A percentile compares a stretch with the other conserved stretches of the same genome.
phyloP scores from a whole-genome alignment of 148 eudicot species.

The Rhododendron vialii region DNA sequence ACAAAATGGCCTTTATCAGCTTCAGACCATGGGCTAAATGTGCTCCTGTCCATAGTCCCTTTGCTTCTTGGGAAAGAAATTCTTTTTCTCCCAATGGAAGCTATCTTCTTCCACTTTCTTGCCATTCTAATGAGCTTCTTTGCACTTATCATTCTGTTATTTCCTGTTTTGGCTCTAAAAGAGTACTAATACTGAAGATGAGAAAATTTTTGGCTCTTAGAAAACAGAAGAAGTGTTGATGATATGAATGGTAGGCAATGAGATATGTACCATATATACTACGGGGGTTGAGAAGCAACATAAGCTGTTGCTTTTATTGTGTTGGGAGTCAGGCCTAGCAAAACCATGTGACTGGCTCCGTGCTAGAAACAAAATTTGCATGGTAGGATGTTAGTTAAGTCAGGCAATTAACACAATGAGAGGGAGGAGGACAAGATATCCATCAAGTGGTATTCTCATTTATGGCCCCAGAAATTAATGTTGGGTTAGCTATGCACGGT shows the following conservation, averaged over 20 bases:
- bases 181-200: not conserved
- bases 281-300: not conserved
- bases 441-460: not conserved
- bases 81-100: slow-evolving; percentile 27
- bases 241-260: not conserved
- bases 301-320: not conserved
- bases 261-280: not conserved
- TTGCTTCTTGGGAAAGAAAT: slow-evolving; percentile 11
- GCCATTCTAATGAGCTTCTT: slow-evolving; percentile 42
- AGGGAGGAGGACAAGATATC: not conserved
- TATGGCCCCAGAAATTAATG: not conserved
- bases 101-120: slow-evolving; percentile 29
- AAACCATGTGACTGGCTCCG: not conserved
- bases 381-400: not conserved
- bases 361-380: not conserved
- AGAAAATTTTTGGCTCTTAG: not conserved
- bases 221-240: not conserved
- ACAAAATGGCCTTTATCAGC: slow-evolving; percentile 36
- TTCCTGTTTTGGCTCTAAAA: not conserved
- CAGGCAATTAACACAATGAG: not conserved
- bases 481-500: not conserved
- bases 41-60: not conserved
- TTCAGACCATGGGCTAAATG: not conserved
- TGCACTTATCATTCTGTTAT: slow-evolving; percentile 30
- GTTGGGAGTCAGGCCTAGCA: not conserved